Evolutionary conservation across 1,284 basidiomycete genomes (phyloP).

Genomic region (Xanthoconium separans): DNA sequence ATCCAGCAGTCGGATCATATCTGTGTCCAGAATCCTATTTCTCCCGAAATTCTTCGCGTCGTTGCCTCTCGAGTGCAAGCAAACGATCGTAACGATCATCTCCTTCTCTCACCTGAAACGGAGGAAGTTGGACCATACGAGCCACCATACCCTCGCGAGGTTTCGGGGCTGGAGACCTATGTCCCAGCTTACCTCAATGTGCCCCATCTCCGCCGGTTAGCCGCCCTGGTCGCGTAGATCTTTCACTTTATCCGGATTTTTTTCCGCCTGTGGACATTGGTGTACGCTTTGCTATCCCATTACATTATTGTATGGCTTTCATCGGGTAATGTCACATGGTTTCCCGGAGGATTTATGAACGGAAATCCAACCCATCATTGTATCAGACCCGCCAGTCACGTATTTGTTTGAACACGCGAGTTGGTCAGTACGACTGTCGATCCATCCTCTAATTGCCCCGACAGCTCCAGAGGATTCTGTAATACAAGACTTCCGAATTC

Average conservation of each 20-base stretch:
- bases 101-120: slow-evolving; percentile 90
- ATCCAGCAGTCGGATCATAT: slow-evolving; percentile 5
- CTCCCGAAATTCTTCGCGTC: slow-evolving; percentile 94
- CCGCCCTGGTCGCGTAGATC: slow-evolving; percentile 72
- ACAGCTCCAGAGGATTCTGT: slow-evolving; percentile 42
- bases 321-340: slow-evolving; percentile 18
- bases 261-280: slow-evolving; percentile 2
- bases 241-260: not conserved
- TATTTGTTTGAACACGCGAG: slow-evolving; percentile 2
- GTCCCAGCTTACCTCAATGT: slow-evolving; percentile 86
- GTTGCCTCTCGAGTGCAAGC: slow-evolving; percentile 92
- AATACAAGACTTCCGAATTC: slow-evolving; percentile 28
- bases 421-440: slow-evolving; percentile 32
- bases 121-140: slow-evolving; percentile 95
- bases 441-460: slow-evolving; percentile 44
- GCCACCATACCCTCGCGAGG: slow-evolving; percentile 81
- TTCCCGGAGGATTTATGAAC: slow-evolving; percentile 1
- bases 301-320: slow-evolving; percentile 22
- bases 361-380: not conserved
- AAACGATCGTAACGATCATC: slow-evolving; percentile 93
- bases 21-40: slow-evolving; percentile 79
- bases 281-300: slow-evolving; percentile 9
- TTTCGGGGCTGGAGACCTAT: slow-evolving; percentile 85
- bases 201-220: slow-evolving; percentile 77
- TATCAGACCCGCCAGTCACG: no score